A percentile compares a stretch with the other conserved stretches of the same genome.
Evolutionary conservation across 345 rosid genomes (phyloP).

Genomic region (Linum tenue): DNA sequence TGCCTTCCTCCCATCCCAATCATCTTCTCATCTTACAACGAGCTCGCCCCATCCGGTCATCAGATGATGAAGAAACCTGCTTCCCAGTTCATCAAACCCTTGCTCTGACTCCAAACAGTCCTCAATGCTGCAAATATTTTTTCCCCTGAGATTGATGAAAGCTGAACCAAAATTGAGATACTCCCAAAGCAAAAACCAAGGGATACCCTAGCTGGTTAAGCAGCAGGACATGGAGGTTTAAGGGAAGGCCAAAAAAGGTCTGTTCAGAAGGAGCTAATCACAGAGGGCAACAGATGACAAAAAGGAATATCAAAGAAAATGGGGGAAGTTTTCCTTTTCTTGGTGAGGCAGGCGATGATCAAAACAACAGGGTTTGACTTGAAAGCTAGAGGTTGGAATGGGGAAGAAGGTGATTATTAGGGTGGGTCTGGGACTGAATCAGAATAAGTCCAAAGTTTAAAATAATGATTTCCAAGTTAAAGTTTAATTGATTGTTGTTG

Average conservation of each 20-base stretch:
- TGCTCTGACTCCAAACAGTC: background rate
- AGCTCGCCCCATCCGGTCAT: constrained; percentile 26
- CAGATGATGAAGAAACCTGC: constrained; percentile 13
- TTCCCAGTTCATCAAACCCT: background rate
- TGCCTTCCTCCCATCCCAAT: constrained; percentile 42
- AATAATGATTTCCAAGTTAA: constrained; percentile 9
- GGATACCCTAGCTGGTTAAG: background rate
- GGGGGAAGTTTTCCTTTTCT: background rate
- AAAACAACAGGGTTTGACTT: constrained; percentile 40
- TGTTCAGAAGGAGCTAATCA: background rate
- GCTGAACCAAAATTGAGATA: background rate
- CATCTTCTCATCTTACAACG: constrained; percentile 33
- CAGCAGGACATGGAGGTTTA: background rate
- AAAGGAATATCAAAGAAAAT: constrained; percentile 4
- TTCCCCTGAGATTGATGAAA: background rate
- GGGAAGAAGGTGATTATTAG: constrained; percentile 13
- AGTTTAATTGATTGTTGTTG: background rate
- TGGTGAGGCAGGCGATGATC: constrained; percentile 16
- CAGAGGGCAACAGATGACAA: background rate
- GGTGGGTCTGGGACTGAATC: constrained; percentile 16
- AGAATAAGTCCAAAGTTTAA: constrained; percentile 24
- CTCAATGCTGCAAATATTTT: background rate
- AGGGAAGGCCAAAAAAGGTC: too few species aligned
- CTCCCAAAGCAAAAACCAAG: background rate
- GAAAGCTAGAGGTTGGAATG: constrained; percentile 19